Evolutionary conservation across 441 rosid species (phyloP), one percentile per base, ranked within the genome.

Genomic region (Gossypium gossypioides): DNA sequence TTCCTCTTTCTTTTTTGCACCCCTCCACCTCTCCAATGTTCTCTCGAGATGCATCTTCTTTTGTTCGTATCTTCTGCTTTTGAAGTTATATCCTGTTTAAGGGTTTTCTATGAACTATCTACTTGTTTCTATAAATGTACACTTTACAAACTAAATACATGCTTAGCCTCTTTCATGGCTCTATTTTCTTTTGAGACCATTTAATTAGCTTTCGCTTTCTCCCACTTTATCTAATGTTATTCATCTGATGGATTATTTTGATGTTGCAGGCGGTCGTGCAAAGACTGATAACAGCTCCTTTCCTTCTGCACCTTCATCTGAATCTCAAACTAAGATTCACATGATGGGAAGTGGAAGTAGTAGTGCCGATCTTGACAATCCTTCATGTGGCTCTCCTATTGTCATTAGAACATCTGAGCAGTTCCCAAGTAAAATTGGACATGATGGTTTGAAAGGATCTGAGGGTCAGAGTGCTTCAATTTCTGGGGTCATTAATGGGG

Each of bases 311-410:
- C 55, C 74, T 7, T 58, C 55, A 66, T 78, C 78, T 61, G 87
- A 84, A 71, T 80, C 78, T 78, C 66, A 77, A 57, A 56, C 25
- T 27, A 77, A 78, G 72, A 62, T 77, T 70, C 77, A 6, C 74
- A 72, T 69, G 42, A 62, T 62, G 74, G 88, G 66, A 78, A 68
- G 70, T 52, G 87, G 76, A 80, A 78, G 55, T 19, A 25, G 74
- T 68, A 48, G 56, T 74, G 73, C 79, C 29, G 79, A 80, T 75
- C 72, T 74, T 67, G 88, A 78, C 65, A 78, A 81, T 78, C 80
- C 78, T 78, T 72, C 75, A 16, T 74, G 81, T 72, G 79, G 81
- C 68, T 85, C 94, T 67, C 86, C 87, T 40, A 67, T 76, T 29
- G 78, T 80, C 56, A 75, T 78, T 51, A 79, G 77, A 72, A 64